A percentile compares a stretch with the other conserved stretches of the same genome.
Conservation (phyloP, 1,284 basidiomycete genomes). For the Malassezia sp. region DNA sequence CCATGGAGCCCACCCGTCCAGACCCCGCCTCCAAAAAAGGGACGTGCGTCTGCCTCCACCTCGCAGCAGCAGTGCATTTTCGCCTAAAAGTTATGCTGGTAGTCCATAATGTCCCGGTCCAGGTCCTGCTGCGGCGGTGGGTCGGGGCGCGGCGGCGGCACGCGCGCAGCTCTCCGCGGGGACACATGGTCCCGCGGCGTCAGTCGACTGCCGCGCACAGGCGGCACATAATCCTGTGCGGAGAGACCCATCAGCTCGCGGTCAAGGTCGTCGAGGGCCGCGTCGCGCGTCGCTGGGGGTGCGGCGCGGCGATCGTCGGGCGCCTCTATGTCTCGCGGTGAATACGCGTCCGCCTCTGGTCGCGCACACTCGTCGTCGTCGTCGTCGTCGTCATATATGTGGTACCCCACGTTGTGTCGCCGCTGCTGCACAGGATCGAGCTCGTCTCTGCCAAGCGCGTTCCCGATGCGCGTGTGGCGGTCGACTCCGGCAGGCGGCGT, state of each 20-base stretch:
- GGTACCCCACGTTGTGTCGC: not conserved
- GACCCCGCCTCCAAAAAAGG: too few relatives aligned
- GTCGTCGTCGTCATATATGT: not conserved
- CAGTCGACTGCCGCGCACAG: constrained; percentile 6
- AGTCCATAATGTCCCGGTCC: constrained; percentile 13
- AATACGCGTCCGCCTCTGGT: too few relatives aligned
- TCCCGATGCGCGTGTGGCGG: constrained; percentile 1
- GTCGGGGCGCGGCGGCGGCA: not conserved
- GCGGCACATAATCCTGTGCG: constrained; percentile 1
- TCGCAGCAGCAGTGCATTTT: too few relatives aligned
- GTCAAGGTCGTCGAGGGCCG: constrained; percentile 9
- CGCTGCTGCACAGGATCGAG: not conserved
- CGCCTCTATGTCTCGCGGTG: not conserved
- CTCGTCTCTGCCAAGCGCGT: not conserved
- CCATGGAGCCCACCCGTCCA: constrained; percentile 4
- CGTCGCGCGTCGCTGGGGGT: too few relatives aligned
- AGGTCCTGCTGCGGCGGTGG: not conserved
- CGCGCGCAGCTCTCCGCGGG: not conserved
- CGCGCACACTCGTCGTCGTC: not conserved
- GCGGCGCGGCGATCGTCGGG: too few relatives aligned
- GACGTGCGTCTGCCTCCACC: too few relatives aligned
- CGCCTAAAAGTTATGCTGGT: constrained; percentile 7
- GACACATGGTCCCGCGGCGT: too few relatives aligned
- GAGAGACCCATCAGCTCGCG: constrained; percentile 15
- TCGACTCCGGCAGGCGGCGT: not conserved